Evolutionary conservation across 306 rosid species (phyloP).

Genomic region (Prinsepia uniflora): DNA sequence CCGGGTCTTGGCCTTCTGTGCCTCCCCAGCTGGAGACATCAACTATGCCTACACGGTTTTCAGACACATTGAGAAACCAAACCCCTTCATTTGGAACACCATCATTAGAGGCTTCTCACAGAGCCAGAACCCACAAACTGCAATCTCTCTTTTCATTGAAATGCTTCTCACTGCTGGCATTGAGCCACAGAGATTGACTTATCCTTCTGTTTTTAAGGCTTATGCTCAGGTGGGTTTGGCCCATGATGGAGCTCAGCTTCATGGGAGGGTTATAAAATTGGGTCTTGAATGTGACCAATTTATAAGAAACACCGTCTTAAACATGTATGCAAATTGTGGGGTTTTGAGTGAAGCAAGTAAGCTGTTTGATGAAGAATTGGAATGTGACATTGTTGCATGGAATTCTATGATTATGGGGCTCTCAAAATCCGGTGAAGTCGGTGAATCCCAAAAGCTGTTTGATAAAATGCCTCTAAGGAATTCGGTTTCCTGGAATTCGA

Average conservation of each 20-base stretch:
- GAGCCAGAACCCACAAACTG: slow-evolving; percentile 56
- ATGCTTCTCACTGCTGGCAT: slow-evolving; percentile 52
- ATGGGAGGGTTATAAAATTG: slow-evolving; percentile 62
- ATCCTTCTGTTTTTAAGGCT: slow-evolving; percentile 88
- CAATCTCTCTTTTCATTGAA: slow-evolving; percentile 62
- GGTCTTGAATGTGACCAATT: slow-evolving; percentile 55
- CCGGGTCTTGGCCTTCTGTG: slow-evolving; percentile 57
- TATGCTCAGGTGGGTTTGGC: slow-evolving; percentile 60
- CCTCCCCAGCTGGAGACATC: slow-evolving; percentile 63
- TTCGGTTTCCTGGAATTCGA: slow-evolving; percentile 65
- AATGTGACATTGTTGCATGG: slow-evolving; percentile 61
- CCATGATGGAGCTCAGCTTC: slow-evolving; percentile 72
- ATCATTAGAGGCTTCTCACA: slow-evolving; percentile 73
- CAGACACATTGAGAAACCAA: slow-evolving; percentile 45
- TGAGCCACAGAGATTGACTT: slow-evolving; percentile 58
- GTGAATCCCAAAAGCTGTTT: slow-evolving; percentile 62
- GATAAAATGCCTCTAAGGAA: slow-evolving; percentile 55
- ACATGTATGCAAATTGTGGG: slow-evolving; percentile 74
- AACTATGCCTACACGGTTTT: slow-evolving; percentile 65
- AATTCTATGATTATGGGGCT: slow-evolving; percentile 75
- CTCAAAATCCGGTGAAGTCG: slow-evolving; percentile 68
- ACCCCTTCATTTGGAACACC: slow-evolving; percentile 71
- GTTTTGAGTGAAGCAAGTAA: slow-evolving; percentile 49
- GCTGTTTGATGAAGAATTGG: slow-evolving; percentile 47
- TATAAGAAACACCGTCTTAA: slow-evolving; percentile 49